phyloP scores from a whole-genome alignment of 495 filamentous ascomycete species.

The Tuber indicum region DNA sequence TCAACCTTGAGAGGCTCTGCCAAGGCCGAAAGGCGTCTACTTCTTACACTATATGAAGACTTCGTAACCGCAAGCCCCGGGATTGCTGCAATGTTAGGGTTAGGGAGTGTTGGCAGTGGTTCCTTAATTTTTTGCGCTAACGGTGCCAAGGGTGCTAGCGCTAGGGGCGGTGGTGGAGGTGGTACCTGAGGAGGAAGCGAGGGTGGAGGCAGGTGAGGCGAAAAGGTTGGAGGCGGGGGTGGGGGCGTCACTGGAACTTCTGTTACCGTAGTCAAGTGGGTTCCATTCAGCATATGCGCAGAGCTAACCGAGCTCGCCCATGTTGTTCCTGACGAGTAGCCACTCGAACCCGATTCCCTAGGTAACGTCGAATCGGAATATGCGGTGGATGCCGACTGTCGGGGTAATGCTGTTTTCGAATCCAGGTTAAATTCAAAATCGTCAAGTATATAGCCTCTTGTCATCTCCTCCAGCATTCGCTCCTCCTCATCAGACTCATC shows the following conservation, averaged over 20 bases:
- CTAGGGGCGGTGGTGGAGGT: conserved; percentile 31
- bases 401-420: conserved; percentile 68
- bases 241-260: conserved; percentile 56
- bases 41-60: conserved; percentile 56
- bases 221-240: conserved; percentile 34
- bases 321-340: conserved; percentile 72
- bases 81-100: conserved; percentile 45
- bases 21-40: conserved; percentile 72
- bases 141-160: conserved; percentile 27
- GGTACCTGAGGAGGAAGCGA: conserved; percentile 42
- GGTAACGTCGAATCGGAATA: conserved; percentile 68
- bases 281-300: conserved; percentile 66
- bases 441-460: conserved; percentile 75
- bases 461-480: conserved; percentile 86
- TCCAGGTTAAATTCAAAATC: conserved; percentile 74
- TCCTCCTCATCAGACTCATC: conserved; percentile 74
- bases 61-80: conserved; percentile 42
- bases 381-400: conserved; percentile 66
- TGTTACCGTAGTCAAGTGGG: conserved; percentile 66
- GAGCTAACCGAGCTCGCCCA: conserved; percentile 84
- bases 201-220: conserved; percentile 37
- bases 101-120: conserved; percentile 35
- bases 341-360: conserved; percentile 83
- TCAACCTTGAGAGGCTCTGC: conserved; percentile 87
- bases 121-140: conserved; percentile 18